Evolutionary conservation across 257 asterid species (phyloP).

Genomic region (Rubia yunnanensis): DNA sequence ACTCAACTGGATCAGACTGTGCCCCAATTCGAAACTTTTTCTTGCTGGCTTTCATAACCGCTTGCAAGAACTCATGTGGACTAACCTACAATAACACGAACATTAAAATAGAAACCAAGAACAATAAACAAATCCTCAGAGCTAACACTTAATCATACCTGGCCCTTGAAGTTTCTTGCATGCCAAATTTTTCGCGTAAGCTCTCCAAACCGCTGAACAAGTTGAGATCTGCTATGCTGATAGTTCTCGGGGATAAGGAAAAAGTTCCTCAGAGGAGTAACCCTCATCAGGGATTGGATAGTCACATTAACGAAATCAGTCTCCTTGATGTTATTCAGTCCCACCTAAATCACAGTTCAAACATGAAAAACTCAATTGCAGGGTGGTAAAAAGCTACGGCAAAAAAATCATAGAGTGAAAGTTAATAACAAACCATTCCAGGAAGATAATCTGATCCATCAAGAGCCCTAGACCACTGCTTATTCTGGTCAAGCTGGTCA

Average conservation of each 20-base stretch:
- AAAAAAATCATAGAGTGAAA: not conserved
- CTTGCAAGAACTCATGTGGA: conserved; percentile 96
- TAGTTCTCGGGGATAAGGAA: conserved; percentile 91
- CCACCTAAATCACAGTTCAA: conserved; percentile 49
- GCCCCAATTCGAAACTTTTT: conserved; percentile 78
- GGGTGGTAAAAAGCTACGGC: not conserved
- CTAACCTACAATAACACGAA: conserved; percentile 62
- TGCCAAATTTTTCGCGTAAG: conserved; percentile 98
- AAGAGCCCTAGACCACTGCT: conserved; percentile 97
- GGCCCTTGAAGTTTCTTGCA: conserved; percentile 89
- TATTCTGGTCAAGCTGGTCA: conserved; percentile 56
- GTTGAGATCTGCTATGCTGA: conserved; percentile 70
- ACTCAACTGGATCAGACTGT: conserved; percentile 96
- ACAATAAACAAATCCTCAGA: not conserved
- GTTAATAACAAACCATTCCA: conserved; percentile 60
- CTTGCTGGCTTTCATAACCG: conserved; percentile 90
- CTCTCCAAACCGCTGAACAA: conserved; percentile 94
- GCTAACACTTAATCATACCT: conserved; percentile 34
- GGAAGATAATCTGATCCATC: conserved; percentile 99
- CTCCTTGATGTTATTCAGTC: conserved; percentile 89
- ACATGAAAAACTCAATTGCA: conserved; percentile 4
- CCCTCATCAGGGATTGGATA: conserved; percentile 94
- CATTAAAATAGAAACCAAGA: conserved; percentile 13
- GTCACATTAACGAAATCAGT: conserved; percentile 97
- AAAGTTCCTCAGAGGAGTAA: conserved; percentile 95